Base-by-base conservation (phyloP, 805 yeast species). In the Candida dendrica region DNA sequence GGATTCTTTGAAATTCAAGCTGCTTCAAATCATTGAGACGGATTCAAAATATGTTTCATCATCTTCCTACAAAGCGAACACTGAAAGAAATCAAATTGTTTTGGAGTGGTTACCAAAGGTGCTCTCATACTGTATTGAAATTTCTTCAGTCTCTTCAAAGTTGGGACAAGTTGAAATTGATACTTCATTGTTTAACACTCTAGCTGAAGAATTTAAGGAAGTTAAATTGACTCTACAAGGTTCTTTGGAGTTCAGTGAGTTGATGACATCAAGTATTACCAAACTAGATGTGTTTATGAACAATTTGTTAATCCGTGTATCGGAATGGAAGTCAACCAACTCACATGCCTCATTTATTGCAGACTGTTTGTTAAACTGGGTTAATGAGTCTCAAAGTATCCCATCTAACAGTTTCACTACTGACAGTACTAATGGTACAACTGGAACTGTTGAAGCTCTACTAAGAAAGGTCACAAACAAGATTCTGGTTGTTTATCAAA, bases 401-500 rank as follows among this genome's bases (percentile, higher is more conserved):
- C n/a, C 13, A 14, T 16, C 34, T 13, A 14, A 18, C 19, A 9
- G 20, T 11, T 26, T 40, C 5, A 39, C 41, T 11, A 2, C 14
- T 11, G 47, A 38, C 14, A 34, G 27, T 6, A 36, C 33, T 6
- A 15, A 36, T 18, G 37, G 41, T 13, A 48, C 42, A 14, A 45
- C 68, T 4, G 67, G 66, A 29, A 65, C 56, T 5, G 46, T 77
- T 36, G 88, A 84, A 47, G 38, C 42, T 2, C 50, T 64, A 2
- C 66, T 81, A 44, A 67, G 81, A 42, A 65, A 71, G 17, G 52
- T 84, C 3, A 68, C 80, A 4, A 75, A 75, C 15, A 71, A 82
- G 3, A 71, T 87, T 16, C 61, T 89, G 41, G 67, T 90, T 26
- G 72, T 82, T 1, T 72, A 84, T 49, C 97, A 90, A 60, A 74